Evolutionary conservation across 805 yeast species (phyloP).

Genomic region (Lipomyces chichibuensis): DNA sequence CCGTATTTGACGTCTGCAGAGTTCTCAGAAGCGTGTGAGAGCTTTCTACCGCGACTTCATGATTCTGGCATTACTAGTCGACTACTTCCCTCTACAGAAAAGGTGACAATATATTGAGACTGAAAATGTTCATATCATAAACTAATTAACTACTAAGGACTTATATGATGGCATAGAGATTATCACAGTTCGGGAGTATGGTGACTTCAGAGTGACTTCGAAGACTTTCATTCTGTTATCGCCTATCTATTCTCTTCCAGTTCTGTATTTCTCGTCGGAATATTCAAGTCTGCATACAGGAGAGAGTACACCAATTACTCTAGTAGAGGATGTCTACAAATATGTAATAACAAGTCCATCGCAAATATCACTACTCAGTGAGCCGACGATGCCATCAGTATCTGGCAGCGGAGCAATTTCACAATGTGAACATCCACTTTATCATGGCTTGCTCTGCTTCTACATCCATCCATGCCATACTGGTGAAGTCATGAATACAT

Average conservation of each 20-base stretch:
- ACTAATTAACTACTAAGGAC: neutral
- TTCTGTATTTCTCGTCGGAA: conserved; percentile 20
- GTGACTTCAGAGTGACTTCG: conserved; percentile 1
- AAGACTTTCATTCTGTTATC: conserved; percentile 20
- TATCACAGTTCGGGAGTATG: neutral
- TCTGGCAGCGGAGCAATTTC: conserved; percentile 16
- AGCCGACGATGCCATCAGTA: neutral
- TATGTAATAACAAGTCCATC: conserved; percentile 5
- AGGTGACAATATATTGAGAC: neutral
- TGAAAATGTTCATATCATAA: neutral
- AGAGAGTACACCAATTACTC: conserved; percentile 8
- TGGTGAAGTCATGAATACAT: conserved; percentile 23
- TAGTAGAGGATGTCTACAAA: conserved; percentile 16
- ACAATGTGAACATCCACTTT: conserved; percentile 31
- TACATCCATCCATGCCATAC: conserved; percentile 35
- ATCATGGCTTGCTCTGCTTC: conserved; percentile 20
- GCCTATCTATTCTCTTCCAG: conserved; percentile 23
- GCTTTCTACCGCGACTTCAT: conserved; percentile 21
- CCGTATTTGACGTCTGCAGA: conserved; percentile 17
- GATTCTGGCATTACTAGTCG: conserved; percentile 1
- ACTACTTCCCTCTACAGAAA: neutral
- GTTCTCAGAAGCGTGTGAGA: conserved; percentile 21
- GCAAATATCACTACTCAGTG: neutral
- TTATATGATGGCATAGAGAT: conserved; percentile 2
- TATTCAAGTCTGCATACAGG: neutral